Base-by-base conservation (phyloP, 768 basidiomycete species). In the Podaxis pistillaris region DNA sequence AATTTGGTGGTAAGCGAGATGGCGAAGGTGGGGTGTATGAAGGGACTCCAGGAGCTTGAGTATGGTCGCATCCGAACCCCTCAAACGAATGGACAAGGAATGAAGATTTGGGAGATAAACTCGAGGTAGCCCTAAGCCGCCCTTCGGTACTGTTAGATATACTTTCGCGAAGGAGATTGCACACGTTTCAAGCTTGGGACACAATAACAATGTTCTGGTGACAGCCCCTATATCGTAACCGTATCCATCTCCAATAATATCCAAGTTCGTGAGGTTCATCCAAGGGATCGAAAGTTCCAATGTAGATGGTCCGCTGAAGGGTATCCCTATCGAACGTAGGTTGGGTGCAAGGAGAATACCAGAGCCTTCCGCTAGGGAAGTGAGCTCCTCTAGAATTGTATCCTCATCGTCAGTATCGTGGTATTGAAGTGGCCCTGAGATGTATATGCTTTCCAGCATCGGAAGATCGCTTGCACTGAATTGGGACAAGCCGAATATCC, bases 11-110 rank as follows among this genome's bases (percentile, higher is more conserved):
- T 13, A 50, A 7, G 17, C 5, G 6, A 51, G 15, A 53, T 60
- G 59, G 12, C 59, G 59, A 53, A 60, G 59, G 19, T 9, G 17
- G 15, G 59, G 51, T 3, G 50, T 13, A 15, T 52, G 51, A 13
- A 60, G 22, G 13, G 6, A 37, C n/a, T n/a, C 30, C 1, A 60
- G 51, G 13, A 60, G 26, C 12, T 30, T 5, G 2, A 7, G 36
- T 12, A n/a, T 52, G 24, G 4, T 2, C 5, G 9, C 8, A 17
- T 51, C 4, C 4, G 2, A 3, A 3, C 6, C 26, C 11, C 1
- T 50, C 33, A 3, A 24, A 15, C 6, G 28, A 2, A 12, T 37
- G 26, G 2, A 60, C 6, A 60, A 1, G 8, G 33, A 33, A 33
- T 33, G 8, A 0, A 9, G 33, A 33, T 33, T 1, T 7, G 33